A percentile compares a stretch with the other conserved stretches of the same genome.
These are phyloP conservation scores for Acorus calamus DNA, from an alignment of 106 monocot genomes.

Conservation along the genomic window DNA sequence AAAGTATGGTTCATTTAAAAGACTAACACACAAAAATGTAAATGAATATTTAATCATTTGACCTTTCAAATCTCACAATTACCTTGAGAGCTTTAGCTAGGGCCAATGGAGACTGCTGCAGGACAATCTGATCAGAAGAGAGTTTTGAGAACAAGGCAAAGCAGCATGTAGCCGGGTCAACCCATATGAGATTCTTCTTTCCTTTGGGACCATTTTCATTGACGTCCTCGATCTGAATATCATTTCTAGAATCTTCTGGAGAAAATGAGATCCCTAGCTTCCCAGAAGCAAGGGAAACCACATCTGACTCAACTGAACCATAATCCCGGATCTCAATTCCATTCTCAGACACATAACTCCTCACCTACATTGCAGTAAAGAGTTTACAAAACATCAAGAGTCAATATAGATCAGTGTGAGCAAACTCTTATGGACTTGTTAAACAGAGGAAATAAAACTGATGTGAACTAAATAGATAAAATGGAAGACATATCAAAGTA, in stretches of 20 bases:
- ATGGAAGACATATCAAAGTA: too few relatives aligned
- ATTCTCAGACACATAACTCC: conserved; percentile 52
- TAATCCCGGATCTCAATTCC: conserved; percentile 66
- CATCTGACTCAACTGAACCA: conserved; percentile 51
- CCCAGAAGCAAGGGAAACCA: conserved; percentile 64
- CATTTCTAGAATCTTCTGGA: not conserved
- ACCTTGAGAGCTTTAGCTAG: conserved; percentile 96
- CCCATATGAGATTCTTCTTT: conserved; percentile 42
- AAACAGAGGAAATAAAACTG: too few relatives aligned
- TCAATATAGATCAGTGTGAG: too few relatives aligned
- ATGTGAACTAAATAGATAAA: too few relatives aligned
- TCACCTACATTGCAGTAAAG: conserved; percentile 27
- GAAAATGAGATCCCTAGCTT: conserved; percentile 22
- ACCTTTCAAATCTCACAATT: not conserved
- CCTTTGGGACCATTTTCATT: conserved; percentile 15
- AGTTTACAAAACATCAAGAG: too few relatives aligned
- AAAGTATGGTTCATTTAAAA: too few relatives aligned
- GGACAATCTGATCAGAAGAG: conserved; percentile 38
- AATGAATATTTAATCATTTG: too few relatives aligned
- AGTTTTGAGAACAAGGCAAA: conserved; percentile 64
- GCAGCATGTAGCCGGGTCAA: conserved; percentile 68
- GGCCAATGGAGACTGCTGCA: conserved; percentile 81
- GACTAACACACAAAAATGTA: too few relatives aligned
- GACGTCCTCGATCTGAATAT: conserved; percentile 7
- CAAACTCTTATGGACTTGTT: too few relatives aligned